Evolutionary conservation across 129 eudicot species (phyloP), one percentile per base, ranked within the genome.

Genomic region (Ambrosia trifida): DNA sequence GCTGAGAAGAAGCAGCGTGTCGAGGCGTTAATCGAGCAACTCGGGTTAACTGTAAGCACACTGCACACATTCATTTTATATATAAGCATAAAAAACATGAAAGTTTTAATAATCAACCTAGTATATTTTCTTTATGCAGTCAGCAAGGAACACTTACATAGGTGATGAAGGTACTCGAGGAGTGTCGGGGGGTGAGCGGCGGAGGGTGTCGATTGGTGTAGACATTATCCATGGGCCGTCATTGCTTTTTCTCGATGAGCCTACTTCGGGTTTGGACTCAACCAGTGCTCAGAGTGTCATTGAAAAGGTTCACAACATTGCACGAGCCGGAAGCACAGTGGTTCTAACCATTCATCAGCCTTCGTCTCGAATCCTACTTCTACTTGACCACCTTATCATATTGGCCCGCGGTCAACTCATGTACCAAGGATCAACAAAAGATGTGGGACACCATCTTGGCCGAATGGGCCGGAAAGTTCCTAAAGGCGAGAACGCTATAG

Each of bases 351-450:
- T 89, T 64, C 91, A 86, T 76, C 96, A 86, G 63, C 91, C 91
- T 20, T 89, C 96, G 14, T 74, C 79, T 7, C 79, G 91, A n/a
- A 89, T 86, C 66, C 83, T 62, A 53, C 77, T 83, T 60, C 83
- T 88, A 7, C 82, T 88, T 14, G 96, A 88, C 81, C 96, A 88
- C 57, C 83, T 88, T 49, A 81, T 88, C 49, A 82, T 88, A 80
- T 63, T 88, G 59, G 96, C 91, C 40, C 89, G 96, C 2, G 91
- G 96, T 43, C 96, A 88, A 64, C 89, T 83, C 79, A 86, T 89
- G 96, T 89, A 86, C 79, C 96, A 89, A 79, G 96, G 96, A 76
- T 69, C 96, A 41, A 92, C 96, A 2, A 86, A 89, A 73, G 92
- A 86, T 14, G 89, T 89, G 74, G 65, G 72, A 41, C 76, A 69